Base-by-base conservation (phyloP, 1,284 basidiomycete species). In the Austroboletus novae-zelandiae region DNA sequence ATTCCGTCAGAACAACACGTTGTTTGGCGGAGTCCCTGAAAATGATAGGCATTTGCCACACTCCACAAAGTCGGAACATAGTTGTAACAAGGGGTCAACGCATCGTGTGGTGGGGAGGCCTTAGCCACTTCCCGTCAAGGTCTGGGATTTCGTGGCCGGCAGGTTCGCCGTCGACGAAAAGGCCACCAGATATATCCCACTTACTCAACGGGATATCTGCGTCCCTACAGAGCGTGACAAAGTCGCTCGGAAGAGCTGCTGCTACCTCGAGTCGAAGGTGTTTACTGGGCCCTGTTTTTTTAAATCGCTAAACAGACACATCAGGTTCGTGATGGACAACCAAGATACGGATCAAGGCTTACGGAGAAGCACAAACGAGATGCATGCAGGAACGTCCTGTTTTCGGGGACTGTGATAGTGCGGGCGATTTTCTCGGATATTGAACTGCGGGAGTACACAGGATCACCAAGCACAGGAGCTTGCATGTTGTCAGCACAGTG, bases 381-480 rank as follows among this genome's bases (percentile, higher is more conserved):
- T 6, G 84, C 74, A 56, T 88, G 85, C 9, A 88, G 67, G 56
- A 81, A 84, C 18, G 85, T 63, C n/a, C 77, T 73, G 48, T 74
- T 68, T 40, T 70, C 58, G 2, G 75, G 77, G 11, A 81, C 54
- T 31, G 53, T 52, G n/a, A 72, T 61, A 31, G 65, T 45, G 14
- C 61, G 59, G 10, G 55, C 54, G 30, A 77, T 67, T 50, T 50
- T 71, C 40, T 54, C 67, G 45, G 47, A 67, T 48, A 54, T 63
- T 52, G 46, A 57, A 60, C 42, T 60, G 52, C 40, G 78, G 75
- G 63, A 81, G 39, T 67, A 80, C 4, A 78, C 51, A 0, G 57
- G 59, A 56, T 89, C 86, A 1, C 84, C 84, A 11, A 89, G 69
- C 46, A 89, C 79, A 9, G 86, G 85, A 37, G 78, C 86, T 86